Base-by-base conservation (phyloP, 129 eudicot genomes). In the Artemisia tridentata region DNA sequence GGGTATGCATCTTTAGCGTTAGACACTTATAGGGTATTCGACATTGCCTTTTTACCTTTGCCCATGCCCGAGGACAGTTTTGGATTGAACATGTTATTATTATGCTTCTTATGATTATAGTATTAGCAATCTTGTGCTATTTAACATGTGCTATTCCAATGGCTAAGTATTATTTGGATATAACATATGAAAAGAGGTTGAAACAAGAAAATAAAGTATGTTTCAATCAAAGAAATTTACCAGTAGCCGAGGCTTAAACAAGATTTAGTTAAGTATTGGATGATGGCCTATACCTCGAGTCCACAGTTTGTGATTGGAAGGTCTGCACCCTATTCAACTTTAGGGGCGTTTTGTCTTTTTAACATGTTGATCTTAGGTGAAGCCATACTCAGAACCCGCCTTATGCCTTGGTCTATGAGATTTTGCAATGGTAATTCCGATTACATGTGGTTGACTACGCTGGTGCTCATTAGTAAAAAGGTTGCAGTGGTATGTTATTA, bases 231-330 rank as follows among this genome's bases (percentile, higher is more conserved):
- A 57, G 17, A 2, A 70, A 78, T 31, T 5, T 54, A 21, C 15
- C 77, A 1, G 55, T 67, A 14, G 20, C 31, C 80, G 14, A 65
- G 80, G 62, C 16, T 86, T 9, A 72, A 65, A 11, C 51, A 75
- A 15, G 80, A 78, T 65, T 58, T 86, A 25, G 74, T 68, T 0
- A 86, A 80, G 41, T 83, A 67, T 60, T 86, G 88, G 91, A 83
- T 79, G 82, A 86, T 86, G 91, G 91, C 91, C 3, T 63, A 83
- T 67, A 80, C 88, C 10, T 83, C 80, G 43, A 65, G 83, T 43
- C 92, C 92, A 1, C 88, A 86, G 31, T 86, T 86, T 49, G 92
- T 86, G 46, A 76, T 79, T 0, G 92, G 84, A 5, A 73, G 92
- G 4, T 76, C 82, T 1, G 84, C 86, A 12, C 86, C 88, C 0